Conservation (phyloP, 2,329 filamentous ascomycete species). For the Trichophyton rubrum region DNA sequence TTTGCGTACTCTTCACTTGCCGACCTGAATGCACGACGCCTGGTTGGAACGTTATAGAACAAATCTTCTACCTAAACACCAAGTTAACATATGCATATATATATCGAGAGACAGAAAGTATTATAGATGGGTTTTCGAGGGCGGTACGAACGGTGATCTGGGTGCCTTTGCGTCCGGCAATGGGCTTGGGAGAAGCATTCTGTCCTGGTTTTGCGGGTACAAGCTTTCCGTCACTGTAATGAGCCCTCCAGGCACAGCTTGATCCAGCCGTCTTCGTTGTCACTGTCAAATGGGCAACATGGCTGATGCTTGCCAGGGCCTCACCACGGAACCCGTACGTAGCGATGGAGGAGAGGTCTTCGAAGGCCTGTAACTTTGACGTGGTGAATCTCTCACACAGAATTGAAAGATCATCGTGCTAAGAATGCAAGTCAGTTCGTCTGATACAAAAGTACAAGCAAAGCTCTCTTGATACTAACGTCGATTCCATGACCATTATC, state of each 20-base stretch:
- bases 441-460: background rate
- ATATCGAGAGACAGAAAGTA: background rate
- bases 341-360: slow-evolving; percentile 76
- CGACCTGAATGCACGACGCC: slow-evolving; percentile 80
- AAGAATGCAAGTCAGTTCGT: background rate
- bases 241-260: slow-evolving; percentile 76
- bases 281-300: slow-evolving; percentile 89
- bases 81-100: background rate
- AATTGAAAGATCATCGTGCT: slow-evolving; percentile 85
- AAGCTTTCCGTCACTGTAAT: slow-evolving; percentile 73
- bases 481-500: slow-evolving; percentile 96
- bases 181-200: slow-evolving; percentile 69
- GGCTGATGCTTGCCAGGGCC: slow-evolving; percentile 91
- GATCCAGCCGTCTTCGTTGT: slow-evolving; percentile 88
- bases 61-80: slow-evolving; percentile 63
- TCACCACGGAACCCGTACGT: slow-evolving; percentile 98
- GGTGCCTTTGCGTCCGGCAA: slow-evolving; percentile 76
- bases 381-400: slow-evolving; percentile 94
- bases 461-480: slow-evolving; percentile 38
- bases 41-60: slow-evolving; percentile 90
- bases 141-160: slow-evolving; percentile 60
- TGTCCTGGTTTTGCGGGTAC: slow-evolving; percentile 78
- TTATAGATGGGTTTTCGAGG: background rate
- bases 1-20: slow-evolving; percentile 93
- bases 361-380: slow-evolving; percentile 85